Base-by-base conservation (phyloP, 78 protist species). In the Protostelium mycophagum region DNA sequence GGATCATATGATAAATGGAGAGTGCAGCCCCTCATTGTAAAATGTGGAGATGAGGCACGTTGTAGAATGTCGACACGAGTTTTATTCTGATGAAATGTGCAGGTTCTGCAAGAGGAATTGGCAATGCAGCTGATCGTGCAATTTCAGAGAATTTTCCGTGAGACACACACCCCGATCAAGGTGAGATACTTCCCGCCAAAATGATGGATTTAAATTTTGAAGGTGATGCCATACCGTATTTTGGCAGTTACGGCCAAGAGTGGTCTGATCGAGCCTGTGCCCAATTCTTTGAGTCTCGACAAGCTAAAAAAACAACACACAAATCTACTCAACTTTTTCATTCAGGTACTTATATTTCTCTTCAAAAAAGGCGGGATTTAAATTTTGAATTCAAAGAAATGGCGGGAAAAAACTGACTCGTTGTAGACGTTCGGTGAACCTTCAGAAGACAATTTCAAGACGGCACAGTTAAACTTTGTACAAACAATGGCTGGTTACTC, bases 221-320 rank as follows among this genome's bases (percentile, higher is more conserved):
- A 35, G 37, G n/a, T 92, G 0, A 37, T 0, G 34, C 96, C 97
- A 16, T 97, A 95, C 85, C 36, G 83, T 16, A 94, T 94, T 39
- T 35, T 97, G 28, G 97, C 97, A 9, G 96, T 96, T 0, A 86
- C 95, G 16, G 39, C 63, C 39, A 97, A 96, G 9, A 38, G 93
- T 28, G 98, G 98, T 16, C 31, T 97, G 36, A 89, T 97, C 38
- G 97, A 97, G 84, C 85, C 92, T 0, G 89, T 97, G 25, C 93
- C 96, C 0, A 96, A 97, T 85, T 90, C 98, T n/a, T 37, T 90
- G 0, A 93, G 97, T 1, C 89, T 96, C 34, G 98, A 97, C 93
- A 63, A 84, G 1, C 23, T 97, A 87, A 95, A 95, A 90, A 94
- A 97, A 97, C 36, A 87, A 25, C 86, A 85, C 84, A 85, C 95